Conservation (phyloP, 768 basidiomycete genomes). For the Phallus indusiatus region DNA sequence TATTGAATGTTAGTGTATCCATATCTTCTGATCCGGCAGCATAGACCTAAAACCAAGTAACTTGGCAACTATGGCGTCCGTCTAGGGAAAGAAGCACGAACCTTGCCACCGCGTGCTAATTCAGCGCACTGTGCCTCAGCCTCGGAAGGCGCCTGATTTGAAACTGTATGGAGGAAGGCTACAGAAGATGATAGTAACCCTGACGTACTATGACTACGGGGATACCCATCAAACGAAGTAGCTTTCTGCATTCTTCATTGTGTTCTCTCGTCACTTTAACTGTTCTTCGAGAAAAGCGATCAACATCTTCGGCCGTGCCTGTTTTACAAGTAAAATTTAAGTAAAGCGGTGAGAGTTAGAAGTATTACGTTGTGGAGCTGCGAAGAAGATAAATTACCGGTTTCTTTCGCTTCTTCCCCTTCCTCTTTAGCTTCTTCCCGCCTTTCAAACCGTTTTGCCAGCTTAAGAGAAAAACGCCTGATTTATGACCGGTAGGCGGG, state of each 20-base stretch:
- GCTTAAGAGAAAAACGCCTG: conserved; percentile 31
- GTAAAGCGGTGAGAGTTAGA: not conserved
- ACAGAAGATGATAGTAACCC: not conserved
- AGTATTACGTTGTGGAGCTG: not conserved
- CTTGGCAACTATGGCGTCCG: not conserved
- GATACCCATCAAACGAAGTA: conserved; percentile 93
- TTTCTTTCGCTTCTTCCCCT: conserved; percentile 94
- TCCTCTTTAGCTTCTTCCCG: conserved; percentile 91
- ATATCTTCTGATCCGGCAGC: conserved; percentile 99
- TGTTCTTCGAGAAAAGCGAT: conserved; percentile 79
- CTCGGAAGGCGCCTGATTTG: conserved; percentile 86
- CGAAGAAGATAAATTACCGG: conserved; percentile 34
- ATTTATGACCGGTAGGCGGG: conserved; percentile 1
- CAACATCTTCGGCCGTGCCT: conserved; percentile 88
- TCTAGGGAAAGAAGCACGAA: conserved; percentile 17
- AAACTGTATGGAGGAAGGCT: not conserved
- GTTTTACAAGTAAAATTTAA: not conserved
- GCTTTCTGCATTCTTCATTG: conserved; percentile 86
- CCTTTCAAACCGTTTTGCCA: conserved; percentile 90
- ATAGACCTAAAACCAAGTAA: conserved; percentile 59
- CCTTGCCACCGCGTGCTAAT: conserved; percentile 92
- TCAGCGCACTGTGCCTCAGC: conserved; percentile 99
- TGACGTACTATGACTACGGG: conserved; percentile 78
- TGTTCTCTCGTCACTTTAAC: conserved; percentile 95
- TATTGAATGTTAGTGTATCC: conserved; percentile 95